Conservation (phyloP, 1,139 yeast species). For the Sugiyamaella castrensis region DNA sequence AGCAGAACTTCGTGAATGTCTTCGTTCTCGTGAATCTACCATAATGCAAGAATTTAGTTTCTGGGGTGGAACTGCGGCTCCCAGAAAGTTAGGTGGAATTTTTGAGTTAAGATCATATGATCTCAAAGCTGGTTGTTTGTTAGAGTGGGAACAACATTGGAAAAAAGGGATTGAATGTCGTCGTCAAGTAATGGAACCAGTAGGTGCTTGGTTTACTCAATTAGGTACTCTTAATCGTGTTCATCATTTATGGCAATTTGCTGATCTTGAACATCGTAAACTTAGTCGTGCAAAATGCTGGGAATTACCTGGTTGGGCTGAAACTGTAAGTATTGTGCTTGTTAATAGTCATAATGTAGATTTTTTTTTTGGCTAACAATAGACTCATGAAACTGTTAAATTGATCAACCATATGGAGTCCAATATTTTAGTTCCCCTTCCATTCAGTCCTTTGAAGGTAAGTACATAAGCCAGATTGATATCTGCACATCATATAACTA, state of each 20-base stretch:
- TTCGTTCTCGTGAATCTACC: slow-evolving; percentile 38
- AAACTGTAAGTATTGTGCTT: slow-evolving; percentile 33
- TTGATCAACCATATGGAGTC: slow-evolving; percentile 42
- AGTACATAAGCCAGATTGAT: slow-evolving; percentile 1
- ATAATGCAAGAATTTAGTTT: slow-evolving; percentile 44
- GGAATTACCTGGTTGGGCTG: slow-evolving; percentile 47
- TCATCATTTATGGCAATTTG: slow-evolving; percentile 46
- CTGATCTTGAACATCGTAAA: slow-evolving; percentile 44
- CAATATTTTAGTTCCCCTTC: slow-evolving; percentile 41
- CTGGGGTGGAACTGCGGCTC: slow-evolving; percentile 47
- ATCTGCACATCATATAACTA: background rate
- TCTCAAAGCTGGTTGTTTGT: slow-evolving; percentile 40
- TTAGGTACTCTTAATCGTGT: slow-evolving; percentile 42
- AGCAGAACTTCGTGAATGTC: slow-evolving; percentile 33
- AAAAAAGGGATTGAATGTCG: slow-evolving; percentile 42
- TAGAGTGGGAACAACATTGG: slow-evolving; percentile 46
- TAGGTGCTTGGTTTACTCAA: slow-evolving; percentile 47
- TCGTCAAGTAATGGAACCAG: slow-evolving; percentile 47
- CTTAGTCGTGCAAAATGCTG: slow-evolving; percentile 43
- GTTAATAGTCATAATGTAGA: background rate
- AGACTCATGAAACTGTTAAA: slow-evolving; percentile 43
- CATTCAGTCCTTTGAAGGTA: slow-evolving; percentile 40
- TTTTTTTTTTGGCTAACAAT: background rate
- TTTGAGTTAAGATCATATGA: slow-evolving; percentile 43
- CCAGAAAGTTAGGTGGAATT: slow-evolving; percentile 43